phyloP scores from a whole-genome alignment of 2,329 filamentous ascomycete species.

The Arthrocladium fulminans region DNA sequence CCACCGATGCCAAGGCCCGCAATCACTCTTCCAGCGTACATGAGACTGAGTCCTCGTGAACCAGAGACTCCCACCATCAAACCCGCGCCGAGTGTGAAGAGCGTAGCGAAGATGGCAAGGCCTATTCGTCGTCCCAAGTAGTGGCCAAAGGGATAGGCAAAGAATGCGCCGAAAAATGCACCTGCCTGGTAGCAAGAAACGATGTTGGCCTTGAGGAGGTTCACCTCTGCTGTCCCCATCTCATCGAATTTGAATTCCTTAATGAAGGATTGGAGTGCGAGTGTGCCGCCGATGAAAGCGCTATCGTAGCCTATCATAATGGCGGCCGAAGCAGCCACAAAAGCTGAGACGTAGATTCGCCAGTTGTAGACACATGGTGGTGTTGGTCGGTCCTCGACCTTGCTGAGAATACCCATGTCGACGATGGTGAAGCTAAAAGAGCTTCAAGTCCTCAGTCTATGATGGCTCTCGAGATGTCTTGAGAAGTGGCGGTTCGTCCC shows the following conservation, averaged over 20 bases:
- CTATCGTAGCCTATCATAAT: conserved; percentile 58
- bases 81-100: conserved; percentile 64
- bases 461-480: not conserved
- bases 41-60: conserved; percentile 52
- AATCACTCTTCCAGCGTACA: conserved; percentile 50
- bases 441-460: not conserved
- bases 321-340: conserved; percentile 47
- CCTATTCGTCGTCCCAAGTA: conserved; percentile 59
- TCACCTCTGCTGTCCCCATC: conserved; percentile 42
- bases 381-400: conserved; percentile 43
- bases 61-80: conserved; percentile 61
- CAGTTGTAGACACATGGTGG: conserved; percentile 53
- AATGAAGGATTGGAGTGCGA: conserved; percentile 61
- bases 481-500: too few relatives aligned
- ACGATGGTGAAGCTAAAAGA: conserved; percentile 19
- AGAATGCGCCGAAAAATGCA: conserved; percentile 71
- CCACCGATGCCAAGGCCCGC: conserved; percentile 50
- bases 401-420: conserved; percentile 33
- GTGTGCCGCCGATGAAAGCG: conserved; percentile 70
- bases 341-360: conserved; percentile 47
- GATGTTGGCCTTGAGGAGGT: conserved; percentile 62
- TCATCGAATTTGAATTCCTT: conserved; percentile 56
- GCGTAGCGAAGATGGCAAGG: conserved; percentile 49
- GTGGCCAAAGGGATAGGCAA: conserved; percentile 57
- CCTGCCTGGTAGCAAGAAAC: conserved; percentile 75